Evolutionary conservation across 345 rosid species (phyloP), one percentile per base, ranked within the genome.

Genomic region (Erysimum cheiranthoides): DNA sequence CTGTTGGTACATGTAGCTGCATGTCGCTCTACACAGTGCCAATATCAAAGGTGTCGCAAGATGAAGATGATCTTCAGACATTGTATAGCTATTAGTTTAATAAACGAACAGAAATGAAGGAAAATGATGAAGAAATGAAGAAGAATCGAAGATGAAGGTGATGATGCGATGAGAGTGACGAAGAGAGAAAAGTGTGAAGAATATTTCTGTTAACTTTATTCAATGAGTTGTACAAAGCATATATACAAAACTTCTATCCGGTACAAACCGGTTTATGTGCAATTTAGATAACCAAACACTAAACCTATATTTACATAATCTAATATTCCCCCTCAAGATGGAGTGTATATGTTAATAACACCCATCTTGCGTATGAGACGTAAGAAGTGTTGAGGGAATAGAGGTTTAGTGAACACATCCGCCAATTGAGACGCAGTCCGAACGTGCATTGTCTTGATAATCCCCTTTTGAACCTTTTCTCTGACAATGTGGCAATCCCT

Each of bases 1-100:
- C 86, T 89, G 73, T 81, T 90, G 80, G 87, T 93, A 77, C 98
- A 93, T 69, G 94, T 85, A 57, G 73, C 85, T 51, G 79, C 86
- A 72, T 93, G 98, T 51, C 89, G 87, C 35, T 83, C 93, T 43
- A 70, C 83, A 25, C 79, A 77, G 43, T 93, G 98, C 68, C 90
- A 86, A 79, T 87, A 90, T 78, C 87, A 89, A 18, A 73, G 82
- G 61, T 93, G 96, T 74, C 84, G 85, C 4, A 78, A 76, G 79
- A 89, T 87, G 81, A 90, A 81, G 83, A 86, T 81, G 21, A 83
- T 90, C 32, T 85, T 84, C 83, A 86, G 85, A 47, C 98, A 94
- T 82, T 86, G 90, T 42, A 56, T 85, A n/a, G n/a, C n/a, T n/a
- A n/a, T n/a, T n/a, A n/a, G n/a, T n/a, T n/a, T n/a, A n/a, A n/a